A percentile compares a stretch with the other conserved stretches of the same genome.
phyloP scores from a whole-genome alignment of 2,329 filamentous ascomycete species.

The Gnomoniopsis sp. region DNA sequence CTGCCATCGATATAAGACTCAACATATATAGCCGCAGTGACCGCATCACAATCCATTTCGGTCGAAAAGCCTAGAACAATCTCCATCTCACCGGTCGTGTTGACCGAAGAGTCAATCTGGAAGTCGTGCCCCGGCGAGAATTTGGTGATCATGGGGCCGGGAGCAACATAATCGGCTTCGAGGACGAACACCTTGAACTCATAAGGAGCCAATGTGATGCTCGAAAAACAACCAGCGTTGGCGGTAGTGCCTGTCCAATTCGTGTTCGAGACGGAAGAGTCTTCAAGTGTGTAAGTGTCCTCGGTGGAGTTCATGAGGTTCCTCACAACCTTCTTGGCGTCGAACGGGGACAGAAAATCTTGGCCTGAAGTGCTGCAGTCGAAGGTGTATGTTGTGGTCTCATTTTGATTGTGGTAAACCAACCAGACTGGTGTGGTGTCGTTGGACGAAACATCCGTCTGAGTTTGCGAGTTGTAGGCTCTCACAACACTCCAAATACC shows the following conservation, averaged over 20 bases:
- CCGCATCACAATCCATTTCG: slow-evolving; percentile 54
- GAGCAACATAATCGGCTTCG: slow-evolving; percentile 43
- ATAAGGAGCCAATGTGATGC: slow-evolving; percentile 49
- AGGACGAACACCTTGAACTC: slow-evolving; percentile 59
- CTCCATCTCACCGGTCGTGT: slow-evolving; percentile 24
- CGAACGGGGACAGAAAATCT: slow-evolving; percentile 54
- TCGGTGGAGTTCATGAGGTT: slow-evolving; percentile 46
- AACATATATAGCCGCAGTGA: slow-evolving; percentile 46
- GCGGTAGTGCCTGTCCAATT: slow-evolving; percentile 15
- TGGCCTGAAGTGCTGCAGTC: slow-evolving; percentile 28
- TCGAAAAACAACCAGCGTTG: slow-evolving; percentile 45
- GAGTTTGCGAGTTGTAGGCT: slow-evolving; percentile 44
- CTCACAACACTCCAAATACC: slow-evolving; percentile 59
- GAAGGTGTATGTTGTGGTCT: slow-evolving; percentile 49
- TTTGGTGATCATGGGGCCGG: slow-evolving; percentile 54
- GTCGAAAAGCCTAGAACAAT: slow-evolving; percentile 56
- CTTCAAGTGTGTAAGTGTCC: slow-evolving; percentile 43
- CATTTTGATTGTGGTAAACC: slow-evolving; percentile 45
- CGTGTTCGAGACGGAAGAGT: slow-evolving; percentile 32
- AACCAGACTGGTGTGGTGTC: slow-evolving; percentile 46
- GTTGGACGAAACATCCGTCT: slow-evolving; percentile 46
- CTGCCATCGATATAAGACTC: slow-evolving; percentile 46
- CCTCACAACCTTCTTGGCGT: slow-evolving; percentile 51
- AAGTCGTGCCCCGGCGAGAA: slow-evolving; percentile 59
- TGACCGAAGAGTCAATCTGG: slow-evolving; percentile 40